Conservation (phyloP, 2,329 filamentous ascomycete species). For the Sclerotinia sclerotiorum region DNA sequence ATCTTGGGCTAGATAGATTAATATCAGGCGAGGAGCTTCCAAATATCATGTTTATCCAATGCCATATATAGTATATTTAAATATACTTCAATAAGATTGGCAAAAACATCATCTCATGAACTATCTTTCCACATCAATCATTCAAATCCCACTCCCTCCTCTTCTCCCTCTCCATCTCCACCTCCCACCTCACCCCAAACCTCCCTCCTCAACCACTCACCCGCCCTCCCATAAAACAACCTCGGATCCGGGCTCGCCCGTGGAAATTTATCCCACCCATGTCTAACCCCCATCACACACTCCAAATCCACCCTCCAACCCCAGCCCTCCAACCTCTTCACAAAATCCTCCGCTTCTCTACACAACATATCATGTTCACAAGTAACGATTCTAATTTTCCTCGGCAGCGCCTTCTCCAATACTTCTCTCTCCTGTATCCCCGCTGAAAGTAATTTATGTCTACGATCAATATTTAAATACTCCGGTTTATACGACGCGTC, state of each 20-base stretch:
- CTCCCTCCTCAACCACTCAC: constrained; percentile 13
- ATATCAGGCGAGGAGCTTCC: no score
- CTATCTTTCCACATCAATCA: no score
- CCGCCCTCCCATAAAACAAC: constrained; percentile 16
- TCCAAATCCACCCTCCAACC: constrained; percentile 32
- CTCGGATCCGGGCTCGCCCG: constrained; percentile 12
- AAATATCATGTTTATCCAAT: no score
- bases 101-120: no score
- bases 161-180: no score
- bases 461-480: constrained; percentile 26
- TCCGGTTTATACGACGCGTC: constrained; percentile 27
- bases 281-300: constrained; percentile 29
- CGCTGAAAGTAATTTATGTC: constrained; percentile 20
- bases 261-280: constrained; percentile 35
- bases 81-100: no score
- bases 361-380: constrained; percentile 34
- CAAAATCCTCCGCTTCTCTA: constrained; percentile 31
- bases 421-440: constrained; percentile 29
- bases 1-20: no score
- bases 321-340: constrained; percentile 28
- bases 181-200: constrained; percentile 10
- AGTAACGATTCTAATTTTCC: constrained; percentile 30
- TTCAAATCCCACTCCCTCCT: no score
- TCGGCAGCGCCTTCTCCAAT: constrained; percentile 29
- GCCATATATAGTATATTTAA: no score